These are phyloP conservation scores for Neopestalotiopsis rosae DNA, from an alignment of 2,329 filamentous ascomycete genomes.

Conservation along the genomic window DNA sequence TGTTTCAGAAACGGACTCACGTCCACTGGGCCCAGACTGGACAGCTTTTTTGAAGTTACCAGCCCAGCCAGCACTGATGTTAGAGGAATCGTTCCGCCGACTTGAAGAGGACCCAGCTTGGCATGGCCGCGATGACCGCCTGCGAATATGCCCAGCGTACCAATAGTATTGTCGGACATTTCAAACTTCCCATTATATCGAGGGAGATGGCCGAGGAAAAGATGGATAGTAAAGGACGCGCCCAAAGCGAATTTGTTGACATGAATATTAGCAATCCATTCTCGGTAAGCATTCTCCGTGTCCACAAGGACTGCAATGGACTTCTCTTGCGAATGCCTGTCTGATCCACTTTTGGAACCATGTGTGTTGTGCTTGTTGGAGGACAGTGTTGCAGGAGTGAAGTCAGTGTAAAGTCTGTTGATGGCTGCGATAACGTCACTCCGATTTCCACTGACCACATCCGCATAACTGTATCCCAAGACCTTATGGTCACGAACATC, in stretches of 20 bases:
- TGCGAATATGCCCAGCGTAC: constrained; percentile 64
- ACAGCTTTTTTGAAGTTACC: constrained; percentile 42
- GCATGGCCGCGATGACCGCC: constrained; percentile 28
- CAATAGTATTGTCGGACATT: constrained; percentile 60
- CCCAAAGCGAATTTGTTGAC: constrained; percentile 65
- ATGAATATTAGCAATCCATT: constrained; percentile 74
- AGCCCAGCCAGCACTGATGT: constrained; percentile 53
- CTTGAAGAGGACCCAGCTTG: constrained; percentile 28
- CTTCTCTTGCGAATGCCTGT: background rate
- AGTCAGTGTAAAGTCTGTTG: constrained; percentile 36
- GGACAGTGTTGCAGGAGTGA: constrained; percentile 16
- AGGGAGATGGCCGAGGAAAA: constrained; percentile 68
- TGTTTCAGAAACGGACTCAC: constrained; percentile 48
- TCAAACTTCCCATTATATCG: constrained; percentile 55
- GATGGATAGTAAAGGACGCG: constrained; percentile 67
- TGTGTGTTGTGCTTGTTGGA: background rate
- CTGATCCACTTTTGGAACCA: background rate
- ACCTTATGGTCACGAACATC: constrained; percentile 60
- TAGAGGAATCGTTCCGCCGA: constrained; percentile 57
- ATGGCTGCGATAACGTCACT: constrained; percentile 20
- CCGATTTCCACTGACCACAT: constrained; percentile 55
- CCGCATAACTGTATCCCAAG: constrained; percentile 79
- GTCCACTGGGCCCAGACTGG: constrained; percentile 40
- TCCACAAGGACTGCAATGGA: background rate
- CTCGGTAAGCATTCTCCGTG: constrained; percentile 46